Conservation (phyloP, 2,329 filamentous ascomycete species). For the Dothistroma pini region DNA sequence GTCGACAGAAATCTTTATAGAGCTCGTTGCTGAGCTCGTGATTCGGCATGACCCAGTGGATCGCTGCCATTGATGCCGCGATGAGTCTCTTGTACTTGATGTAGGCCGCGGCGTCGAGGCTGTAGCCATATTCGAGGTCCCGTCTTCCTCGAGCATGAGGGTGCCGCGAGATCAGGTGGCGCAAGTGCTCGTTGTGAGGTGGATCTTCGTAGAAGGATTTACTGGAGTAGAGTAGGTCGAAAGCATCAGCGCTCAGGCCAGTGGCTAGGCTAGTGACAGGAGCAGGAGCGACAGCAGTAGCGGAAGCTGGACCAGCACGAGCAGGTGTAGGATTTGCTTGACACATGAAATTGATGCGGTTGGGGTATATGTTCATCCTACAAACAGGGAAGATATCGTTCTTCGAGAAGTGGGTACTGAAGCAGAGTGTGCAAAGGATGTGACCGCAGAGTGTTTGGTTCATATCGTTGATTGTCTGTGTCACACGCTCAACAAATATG, state of each 20-base stretch:
- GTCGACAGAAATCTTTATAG: background rate
- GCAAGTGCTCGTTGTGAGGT: background rate
- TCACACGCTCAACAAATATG: background rate
- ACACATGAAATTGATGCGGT: background rate
- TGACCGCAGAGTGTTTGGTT: background rate
- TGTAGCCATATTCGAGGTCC: background rate
- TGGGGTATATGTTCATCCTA: background rate
- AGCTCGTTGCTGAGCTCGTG: background rate
- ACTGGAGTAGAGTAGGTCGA: background rate
- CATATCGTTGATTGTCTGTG: background rate
- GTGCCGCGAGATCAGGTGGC: background rate
- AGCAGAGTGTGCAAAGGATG: background rate
- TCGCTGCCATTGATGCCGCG: background rate
- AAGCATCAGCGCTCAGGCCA: background rate
- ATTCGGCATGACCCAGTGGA: background rate
- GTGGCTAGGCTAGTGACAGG: background rate
- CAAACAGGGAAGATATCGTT: background rate
- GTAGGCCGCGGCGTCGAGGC: background rate
- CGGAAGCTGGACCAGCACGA: too few relatives aligned
- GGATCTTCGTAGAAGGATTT: background rate
- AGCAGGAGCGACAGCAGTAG: background rate
- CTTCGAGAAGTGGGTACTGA: background rate
- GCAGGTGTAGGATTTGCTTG: background rate
- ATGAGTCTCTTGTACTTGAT: background rate
- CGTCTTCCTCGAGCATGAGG: background rate